Evolutionary conservation across 352 stramenopile genomes (phyloP), one percentile per base, ranked within the genome.

Genomic region (Pythium vanterpoolii): DNA sequence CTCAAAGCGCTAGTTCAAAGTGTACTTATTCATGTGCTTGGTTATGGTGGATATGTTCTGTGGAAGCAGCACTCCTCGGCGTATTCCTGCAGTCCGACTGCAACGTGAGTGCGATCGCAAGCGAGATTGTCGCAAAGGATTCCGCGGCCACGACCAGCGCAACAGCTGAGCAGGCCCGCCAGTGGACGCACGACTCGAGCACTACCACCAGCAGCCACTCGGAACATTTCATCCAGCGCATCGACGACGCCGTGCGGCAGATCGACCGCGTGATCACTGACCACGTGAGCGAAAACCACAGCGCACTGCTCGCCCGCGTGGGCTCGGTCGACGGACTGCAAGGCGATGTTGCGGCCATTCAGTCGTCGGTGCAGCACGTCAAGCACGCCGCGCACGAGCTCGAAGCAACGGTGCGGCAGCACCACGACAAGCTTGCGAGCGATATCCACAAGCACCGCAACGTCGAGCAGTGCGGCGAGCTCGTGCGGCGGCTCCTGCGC

Each of bases 191-290:
- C 5, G 63, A 65, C 43, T 8, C 30, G 3, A 11, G 2, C 16
- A 38, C 23, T 7, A 67, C 60, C 1, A 66, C 67, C 13, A 45
- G 68, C 11, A 91, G 79, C 43, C 66, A 89, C 56, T 93, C 79
- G 31, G 81, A 93, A 64, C 69, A 87, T 31, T 92, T 95, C 67
- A 75, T 89, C 40, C 68, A 87, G 60, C 71, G 71, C 27, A 73
- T 93, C 38, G 72, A 90, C 40, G 66, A 80, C 14, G 79, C 79
- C 3, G 80, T 92, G 56, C 60, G 73, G 13, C 68, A 79, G 54
- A 91, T 95, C 52, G 86, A 95, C 62, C 69, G 73, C 53, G 79
- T 86, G 46, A 91, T 95, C 62, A 78, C 79, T 18, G 76, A 89
- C 47, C 84, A 93, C 64, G 78, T 95, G 24, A 77, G 79, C 44